Evolutionary conservation across 148 eudicot genomes (phyloP).

Genomic region (Rhododendron vialii): DNA sequence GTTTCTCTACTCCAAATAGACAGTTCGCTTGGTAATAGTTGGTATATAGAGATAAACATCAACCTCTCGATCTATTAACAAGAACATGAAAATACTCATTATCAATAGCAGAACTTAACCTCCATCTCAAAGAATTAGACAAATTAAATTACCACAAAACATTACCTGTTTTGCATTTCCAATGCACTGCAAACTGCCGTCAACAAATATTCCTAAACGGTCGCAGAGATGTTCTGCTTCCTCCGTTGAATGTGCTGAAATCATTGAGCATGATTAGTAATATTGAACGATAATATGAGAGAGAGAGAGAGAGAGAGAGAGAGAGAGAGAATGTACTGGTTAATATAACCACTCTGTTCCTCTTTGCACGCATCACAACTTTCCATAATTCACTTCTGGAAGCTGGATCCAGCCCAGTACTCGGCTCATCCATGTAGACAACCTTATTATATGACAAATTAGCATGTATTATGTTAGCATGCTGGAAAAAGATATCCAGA

Average conservation of each 20-base stretch:
- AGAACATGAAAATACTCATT: too few relatives aligned
- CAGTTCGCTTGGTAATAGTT: too few relatives aligned
- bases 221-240: slow-evolving; percentile 91
- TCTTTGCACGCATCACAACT: slow-evolving; percentile 79
- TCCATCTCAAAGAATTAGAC: too few relatives aligned
- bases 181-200: slow-evolving; percentile 81
- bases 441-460: slow-evolving; percentile 30
- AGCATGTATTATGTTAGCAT: background rate
- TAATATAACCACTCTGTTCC: slow-evolving; percentile 73
- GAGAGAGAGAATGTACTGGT: slow-evolving; percentile 46
- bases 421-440: slow-evolving; percentile 96
- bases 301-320: too few relatives aligned
- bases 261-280: too few relatives aligned
- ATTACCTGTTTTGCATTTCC: slow-evolving; percentile 82
- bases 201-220: slow-evolving; percentile 79
- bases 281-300: background rate
- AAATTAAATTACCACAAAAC: too few relatives aligned
- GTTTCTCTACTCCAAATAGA: too few relatives aligned
- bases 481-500: background rate
- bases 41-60: too few relatives aligned
- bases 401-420: slow-evolving; percentile 91
- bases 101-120: too few relatives aligned
- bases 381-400: slow-evolving; percentile 85
- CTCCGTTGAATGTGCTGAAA: slow-evolving; percentile 85
- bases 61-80: too few relatives aligned